phyloP scores from a whole-genome alignment of 306 rosid genomes.

The Gillenia trifoliata region DNA sequence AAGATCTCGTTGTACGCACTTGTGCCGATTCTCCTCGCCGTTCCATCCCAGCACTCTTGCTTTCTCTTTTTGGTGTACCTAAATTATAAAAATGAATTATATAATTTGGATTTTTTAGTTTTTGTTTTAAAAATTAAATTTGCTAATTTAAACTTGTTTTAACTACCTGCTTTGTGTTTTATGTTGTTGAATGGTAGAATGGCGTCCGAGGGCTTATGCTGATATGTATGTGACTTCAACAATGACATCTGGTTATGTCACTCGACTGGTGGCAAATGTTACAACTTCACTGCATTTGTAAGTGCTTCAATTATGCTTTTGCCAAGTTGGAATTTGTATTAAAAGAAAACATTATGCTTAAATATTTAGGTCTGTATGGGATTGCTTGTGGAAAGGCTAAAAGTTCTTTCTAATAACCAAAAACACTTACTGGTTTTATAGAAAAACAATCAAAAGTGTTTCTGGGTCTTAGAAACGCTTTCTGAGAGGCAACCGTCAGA shows the following conservation, averaged over 20 bases:
- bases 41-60: background rate
- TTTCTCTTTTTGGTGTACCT: background rate
- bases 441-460: too few species aligned
- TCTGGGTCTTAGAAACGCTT: too few species aligned
- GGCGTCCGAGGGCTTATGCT: conserved; percentile 93
- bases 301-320: conserved; percentile 25
- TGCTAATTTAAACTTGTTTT: background rate
- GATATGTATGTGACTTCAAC: conserved; percentile 78
- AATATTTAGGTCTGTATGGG: background rate
- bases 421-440: too few species aligned
- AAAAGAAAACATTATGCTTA: background rate
- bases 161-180: background rate
- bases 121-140: background rate
- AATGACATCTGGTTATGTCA: conserved; percentile 85
- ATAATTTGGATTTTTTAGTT: background rate
- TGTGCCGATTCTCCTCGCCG: too few species aligned
- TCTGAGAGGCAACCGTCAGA: too few species aligned
- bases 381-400: too few species aligned
- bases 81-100: background rate
- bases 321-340: background rate
- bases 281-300: conserved; percentile 78
- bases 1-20: too few species aligned
- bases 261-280: conserved; percentile 58
- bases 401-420: too few species aligned
- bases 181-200: conserved; percentile 37